A percentile compares a stretch with the other conserved stretches of the same genome.
Conservation (phyloP, 2,329 filamentous ascomycete species). For the Fusarium illudens region DNA sequence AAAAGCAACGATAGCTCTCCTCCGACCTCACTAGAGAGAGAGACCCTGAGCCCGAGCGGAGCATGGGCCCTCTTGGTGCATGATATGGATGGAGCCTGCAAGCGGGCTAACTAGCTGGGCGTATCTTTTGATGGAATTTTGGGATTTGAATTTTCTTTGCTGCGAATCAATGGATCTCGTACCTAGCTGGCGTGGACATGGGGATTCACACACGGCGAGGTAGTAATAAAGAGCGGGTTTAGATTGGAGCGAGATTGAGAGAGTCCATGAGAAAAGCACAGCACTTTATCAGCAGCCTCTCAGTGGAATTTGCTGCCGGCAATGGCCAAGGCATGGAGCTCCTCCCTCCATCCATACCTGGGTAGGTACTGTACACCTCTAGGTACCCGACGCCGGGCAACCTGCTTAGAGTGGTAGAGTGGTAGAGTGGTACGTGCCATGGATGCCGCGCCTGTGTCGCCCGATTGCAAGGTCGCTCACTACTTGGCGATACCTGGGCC, state of each 20-base stretch:
- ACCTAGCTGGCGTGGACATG: conserved; percentile 15
- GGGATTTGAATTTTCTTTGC: neutral
- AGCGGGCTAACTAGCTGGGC: conserved; percentile 11
- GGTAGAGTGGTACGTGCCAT: conserved; percentile 24
- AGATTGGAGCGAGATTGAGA: neutral
- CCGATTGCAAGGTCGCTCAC: neutral
- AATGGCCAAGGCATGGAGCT: conserved; percentile 10
- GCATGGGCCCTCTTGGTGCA: conserved; percentile 17
- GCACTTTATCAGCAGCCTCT: neutral
- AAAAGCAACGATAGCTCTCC: conserved; percentile 22
- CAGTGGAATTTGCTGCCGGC: conserved; percentile 4
- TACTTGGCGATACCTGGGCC: conserved; percentile 13
- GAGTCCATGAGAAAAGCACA: neutral
- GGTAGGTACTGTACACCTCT: neutral
- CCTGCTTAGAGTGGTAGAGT: conserved; percentile 1
- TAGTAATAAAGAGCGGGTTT: neutral
- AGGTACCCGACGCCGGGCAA: neutral
- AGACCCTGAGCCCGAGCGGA: conserved; percentile 16
- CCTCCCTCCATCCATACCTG: neutral
- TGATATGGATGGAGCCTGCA: conserved; percentile 7
- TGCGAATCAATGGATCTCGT: conserved; percentile 1
- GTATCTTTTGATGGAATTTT: conserved; percentile 1
- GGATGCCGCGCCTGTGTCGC: conserved; percentile 4
- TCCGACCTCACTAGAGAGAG: neutral
- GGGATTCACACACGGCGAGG: conserved; percentile 10